A percentile compares a stretch with the other conserved stretches of the same genome.
These are phyloP conservation scores for Anthoceros angustus DNA, from an alignment of 225 moss, liverwort and hornwort genomes.

Conservation along the genomic window DNA sequence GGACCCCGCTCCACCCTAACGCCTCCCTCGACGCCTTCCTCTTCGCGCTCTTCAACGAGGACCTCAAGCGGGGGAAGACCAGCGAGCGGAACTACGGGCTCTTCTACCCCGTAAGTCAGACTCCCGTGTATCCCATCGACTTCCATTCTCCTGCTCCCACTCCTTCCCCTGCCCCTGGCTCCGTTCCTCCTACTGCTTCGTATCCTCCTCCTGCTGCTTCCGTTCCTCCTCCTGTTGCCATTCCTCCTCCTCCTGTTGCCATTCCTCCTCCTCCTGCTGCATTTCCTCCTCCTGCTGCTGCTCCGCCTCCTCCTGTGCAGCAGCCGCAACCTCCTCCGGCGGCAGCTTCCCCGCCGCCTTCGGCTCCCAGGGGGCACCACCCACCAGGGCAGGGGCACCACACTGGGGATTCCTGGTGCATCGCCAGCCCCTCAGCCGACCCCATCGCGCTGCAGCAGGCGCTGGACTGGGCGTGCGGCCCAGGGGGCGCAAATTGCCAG, in stretches of 20 bases:
- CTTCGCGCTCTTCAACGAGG: slow-evolving; percentile 50
- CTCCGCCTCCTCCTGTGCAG: not conserved
- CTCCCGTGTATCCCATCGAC: slow-evolving; percentile 24
- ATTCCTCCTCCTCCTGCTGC: not conserved
- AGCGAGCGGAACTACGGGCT: slow-evolving; percentile 42
- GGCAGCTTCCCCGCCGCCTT: not conserved
- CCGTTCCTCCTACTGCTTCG: not conserved
- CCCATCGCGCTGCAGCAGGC: not conserved
- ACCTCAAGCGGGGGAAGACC: slow-evolving; percentile 28
- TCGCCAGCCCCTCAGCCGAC: not conserved
- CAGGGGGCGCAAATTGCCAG: not conserved
- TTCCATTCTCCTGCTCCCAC: not conserved
- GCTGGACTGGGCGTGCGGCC: not conserved
- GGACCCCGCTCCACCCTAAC: slow-evolving; percentile 35
- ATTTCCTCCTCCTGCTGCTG: not conserved
- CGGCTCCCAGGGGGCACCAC: not conserved
- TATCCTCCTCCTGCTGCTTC: not conserved
- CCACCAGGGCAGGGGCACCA: not conserved
- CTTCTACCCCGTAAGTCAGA: slow-evolving; percentile 15
- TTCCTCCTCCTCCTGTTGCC: not conserved
- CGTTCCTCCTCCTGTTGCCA: not conserved
- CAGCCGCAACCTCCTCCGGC: not conserved
- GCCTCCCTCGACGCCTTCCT: slow-evolving; percentile 25
- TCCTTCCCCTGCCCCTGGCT: not conserved
- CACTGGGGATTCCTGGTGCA: not conserved